Base-by-base conservation (phyloP, 768 basidiomycete genomes). In the Lentinula detonsa region DNA sequence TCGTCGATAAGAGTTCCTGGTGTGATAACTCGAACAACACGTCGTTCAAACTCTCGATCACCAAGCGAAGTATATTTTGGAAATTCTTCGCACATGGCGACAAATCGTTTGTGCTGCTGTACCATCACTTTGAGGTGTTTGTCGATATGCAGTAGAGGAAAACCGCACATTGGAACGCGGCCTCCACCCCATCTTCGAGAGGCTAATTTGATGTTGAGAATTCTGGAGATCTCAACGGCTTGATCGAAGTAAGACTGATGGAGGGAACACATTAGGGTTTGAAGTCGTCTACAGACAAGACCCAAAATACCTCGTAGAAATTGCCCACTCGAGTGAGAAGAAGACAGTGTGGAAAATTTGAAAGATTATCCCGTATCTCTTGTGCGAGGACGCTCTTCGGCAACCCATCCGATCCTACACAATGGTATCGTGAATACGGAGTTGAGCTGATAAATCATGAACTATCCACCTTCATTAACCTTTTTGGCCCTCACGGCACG, bases 1-100 rank as follows among this genome's bases (percentile, higher is more conserved):
- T 97, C 95, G 69, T 96, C 93, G 34, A 96, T 90, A 60, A 98
- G 83, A 4, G 95, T 98, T 34, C 95, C 95, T 5, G 95, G 95
- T 3, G 95, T 96, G 64, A 97, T 84, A 57, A 97, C 84, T 43
- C 95, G 86, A 48, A 84, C 85, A 31, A 98, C 92, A 21, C 89
- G 86, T 71, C 95, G 79, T 43, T 92, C 87, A 63, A 92, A 91
- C 37, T 80, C 81, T 65, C 84, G 86, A 48, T 75, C 74, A 9
- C 85, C 85, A 1, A 73, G 59, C 2, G 71, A 66, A 7, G 75
- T 71, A 53, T 75, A 72, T 5, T 77, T 79, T 51, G 83, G 85
- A 71, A 92, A 95, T 71, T 98, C 95, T 72, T 98, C 95, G 69
- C 95, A 95, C 73, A 97, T 79, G 35, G 96, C 95, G 11, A 97